Evolutionary conservation across 2,329 filamentous ascomycete species (phyloP).

Genomic region (Diaporthe citrichinensis): DNA sequence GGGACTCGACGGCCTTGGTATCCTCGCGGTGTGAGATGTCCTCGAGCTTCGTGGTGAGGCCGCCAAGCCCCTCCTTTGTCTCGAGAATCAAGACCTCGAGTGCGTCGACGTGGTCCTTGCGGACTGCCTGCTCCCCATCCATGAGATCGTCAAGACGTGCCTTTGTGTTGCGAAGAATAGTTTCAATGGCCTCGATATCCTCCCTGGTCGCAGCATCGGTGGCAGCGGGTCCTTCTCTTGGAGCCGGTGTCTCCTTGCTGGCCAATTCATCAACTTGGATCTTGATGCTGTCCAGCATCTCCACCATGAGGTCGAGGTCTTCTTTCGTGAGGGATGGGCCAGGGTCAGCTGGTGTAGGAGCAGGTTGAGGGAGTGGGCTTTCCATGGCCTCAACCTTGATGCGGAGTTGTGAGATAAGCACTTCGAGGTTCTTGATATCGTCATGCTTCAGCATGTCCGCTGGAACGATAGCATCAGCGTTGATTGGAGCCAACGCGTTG

Average conservation of each 20-base stretch:
- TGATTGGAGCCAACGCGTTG: conserved; percentile 66
- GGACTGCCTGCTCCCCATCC: conserved; percentile 78
- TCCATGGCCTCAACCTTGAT: conserved; percentile 88
- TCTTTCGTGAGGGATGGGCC: conserved; percentile 59
- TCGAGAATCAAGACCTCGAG: conserved; percentile 79
- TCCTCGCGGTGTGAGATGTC: conserved; percentile 84
- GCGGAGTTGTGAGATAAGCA: conserved; percentile 84
- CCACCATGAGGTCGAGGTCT: conserved; percentile 70
- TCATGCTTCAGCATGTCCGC: conserved; percentile 72
- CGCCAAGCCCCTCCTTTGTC: conserved; percentile 79
- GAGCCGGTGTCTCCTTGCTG: conserved; percentile 44
- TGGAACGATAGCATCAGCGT: conserved; percentile 65
- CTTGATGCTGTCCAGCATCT: conserved; percentile 63
- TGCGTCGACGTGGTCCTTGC: conserved; percentile 74
- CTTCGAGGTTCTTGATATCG: conserved; percentile 88
- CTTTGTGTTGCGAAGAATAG: conserved; percentile 90
- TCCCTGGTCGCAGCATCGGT: conserved; percentile 77
- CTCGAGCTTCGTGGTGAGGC: conserved; percentile 77
- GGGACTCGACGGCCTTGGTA: conserved; percentile 79
- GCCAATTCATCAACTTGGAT: conserved; percentile 53
- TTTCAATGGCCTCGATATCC: conserved; percentile 92
- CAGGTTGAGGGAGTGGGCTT: conserved; percentile 57
- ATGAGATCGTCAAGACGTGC: conserved; percentile 86
- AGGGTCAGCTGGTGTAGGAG: conserved; percentile 44
- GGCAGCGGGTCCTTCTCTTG: conserved; percentile 43